Evolutionary conservation across 768 basidiomycete species (phyloP), one percentile per base, ranked within the genome.

Genomic region (Boletus reticuloceps): DNA sequence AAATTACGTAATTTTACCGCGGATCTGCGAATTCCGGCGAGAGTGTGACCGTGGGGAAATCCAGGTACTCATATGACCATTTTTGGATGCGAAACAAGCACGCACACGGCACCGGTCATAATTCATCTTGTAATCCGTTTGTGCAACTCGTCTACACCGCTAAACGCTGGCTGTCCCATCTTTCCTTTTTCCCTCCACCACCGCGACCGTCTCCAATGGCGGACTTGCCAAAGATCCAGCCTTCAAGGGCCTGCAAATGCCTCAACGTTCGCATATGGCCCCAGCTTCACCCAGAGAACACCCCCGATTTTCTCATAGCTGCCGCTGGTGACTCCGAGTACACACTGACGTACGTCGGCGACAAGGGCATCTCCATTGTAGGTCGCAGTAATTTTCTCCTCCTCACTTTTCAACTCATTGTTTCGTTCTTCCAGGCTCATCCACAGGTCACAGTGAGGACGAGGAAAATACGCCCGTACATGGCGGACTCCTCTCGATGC

Each of bases 391-490:
- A n/a, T 43, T 20, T 34, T 22, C 22, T 40, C 0, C 37, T 22
- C 27, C 31, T 32, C 22, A 53, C 51, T 48, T 47, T 48, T 29
- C 51, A 10, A 22, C 55, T 47, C 46, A 54, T 54, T 7, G 47
- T 56, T 27, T 39, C 16, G 17, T 47, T 56, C 60, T 36, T 45
- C n/a, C 62, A 91, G 89, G 72, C 70, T 25, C 86, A 91, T 59
- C 80, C 83, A 6, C 84, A 89, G 64, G 72, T 89, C 50, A 91
- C 89, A 5, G 77, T 88, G 60, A 78, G 89, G 65, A 80, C 77
- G 32, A 79, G 82, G 58, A 78, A 77, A 67, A 78, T 74, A 47
- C 75, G 75, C 29, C 66, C 70, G 41, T 64, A 75, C 50, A 68
- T 80, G 57, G 69, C 71, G 46, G 79, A 76, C 54, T 73, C 78